Evolutionary conservation across 371 early-diverging fungal genomes (phyloP), one percentile per base, ranked within the genome.

Genomic region (Actinomortierella ambigua): DNA sequence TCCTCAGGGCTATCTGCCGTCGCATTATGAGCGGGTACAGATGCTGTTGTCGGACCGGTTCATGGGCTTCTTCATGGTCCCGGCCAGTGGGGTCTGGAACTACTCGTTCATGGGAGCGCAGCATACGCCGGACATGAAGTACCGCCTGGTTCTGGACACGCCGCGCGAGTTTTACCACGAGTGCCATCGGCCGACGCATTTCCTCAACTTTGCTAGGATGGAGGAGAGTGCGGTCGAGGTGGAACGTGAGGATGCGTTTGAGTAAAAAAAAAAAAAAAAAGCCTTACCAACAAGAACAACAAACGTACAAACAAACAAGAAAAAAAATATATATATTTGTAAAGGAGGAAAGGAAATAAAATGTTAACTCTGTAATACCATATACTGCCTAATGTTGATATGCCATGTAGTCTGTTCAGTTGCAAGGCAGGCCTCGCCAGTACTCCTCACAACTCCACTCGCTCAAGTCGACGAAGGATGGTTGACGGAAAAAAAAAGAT

Each of bases 31-130:
- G 78, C 93, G 92, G 81, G 95, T 96, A 26, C 98, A 97, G 80
- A 94, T 98, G 85, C 76, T 97, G 46, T 79, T 98, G 54, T 90
- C 94, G 18, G 98, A 98, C 77, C 84, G 93, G 49, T 97, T 96
- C 90, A 87, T 94, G 56, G 99, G 99, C 48, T 95, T 90, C 88
- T 99, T 98, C 61, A 94, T 98, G 96, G 98, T 98, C 1, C 99
- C 99, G 1, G 92, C 89, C 22, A 88, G 90, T 39, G 94, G 93
- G 44, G 76, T 92, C 39, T 99, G 99, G 99, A 98, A 99, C 79
- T 98, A 97, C 78, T 91, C 92, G 79, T 95, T 95, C 70, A 95
- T 95, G 95, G 98, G 97, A 23, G 91, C 96, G 22, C 90, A 88
- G 61, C 95, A 94, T 69, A 85, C 89, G 41, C 85, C 91, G 0